phyloP scores from a whole-genome alignment of 257 asterid species.

The Rehmannia glutinosa region DNA sequence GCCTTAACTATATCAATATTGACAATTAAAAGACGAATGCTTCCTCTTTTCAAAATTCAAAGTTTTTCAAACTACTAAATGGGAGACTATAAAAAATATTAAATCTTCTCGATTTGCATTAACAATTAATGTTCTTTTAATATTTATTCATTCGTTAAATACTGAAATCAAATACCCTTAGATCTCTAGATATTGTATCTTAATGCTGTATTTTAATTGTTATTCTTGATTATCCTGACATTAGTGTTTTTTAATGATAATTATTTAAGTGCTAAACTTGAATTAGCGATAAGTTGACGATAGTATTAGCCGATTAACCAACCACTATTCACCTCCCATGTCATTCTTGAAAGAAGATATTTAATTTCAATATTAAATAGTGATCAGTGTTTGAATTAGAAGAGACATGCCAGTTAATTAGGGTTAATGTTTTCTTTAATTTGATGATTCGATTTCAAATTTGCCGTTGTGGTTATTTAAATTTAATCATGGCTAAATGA shows the following conservation, averaged over 20 bases:
- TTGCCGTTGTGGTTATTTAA: not conserved
- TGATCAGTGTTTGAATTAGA: slow-evolving; percentile 26
- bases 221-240: slow-evolving; percentile 11
- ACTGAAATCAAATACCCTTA: slow-evolving; percentile 20
- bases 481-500: not conserved
- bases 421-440: slow-evolving; percentile 29
- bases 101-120: slow-evolving; percentile 38
- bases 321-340: slow-evolving; percentile 25
- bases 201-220: slow-evolving; percentile 1
- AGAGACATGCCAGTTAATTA: slow-evolving; percentile 47
- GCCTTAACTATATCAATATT: too few species aligned
- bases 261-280: slow-evolving; percentile 11
- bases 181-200: slow-evolving; percentile 32
- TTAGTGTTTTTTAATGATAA: not conserved
- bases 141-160: slow-evolving; percentile 24
- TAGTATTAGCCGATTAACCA: slow-evolving; percentile 27
- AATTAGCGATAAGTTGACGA: slow-evolving; percentile 36
- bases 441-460: not conserved
- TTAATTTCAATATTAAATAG: not conserved
- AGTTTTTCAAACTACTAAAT: slow-evolving; percentile 29
- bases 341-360: slow-evolving; percentile 30
- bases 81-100: slow-evolving; percentile 19
- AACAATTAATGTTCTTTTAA: slow-evolving; percentile 10
- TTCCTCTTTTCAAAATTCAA: slow-evolving; percentile 48
- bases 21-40: not conserved